A percentile compares a stretch with the other conserved stretches of the same genome.
These are phyloP conservation scores for Akanthomyces dipterigenus DNA, from an alignment of 2,329 filamentous ascomycete genomes.

Conservation along the genomic window DNA sequence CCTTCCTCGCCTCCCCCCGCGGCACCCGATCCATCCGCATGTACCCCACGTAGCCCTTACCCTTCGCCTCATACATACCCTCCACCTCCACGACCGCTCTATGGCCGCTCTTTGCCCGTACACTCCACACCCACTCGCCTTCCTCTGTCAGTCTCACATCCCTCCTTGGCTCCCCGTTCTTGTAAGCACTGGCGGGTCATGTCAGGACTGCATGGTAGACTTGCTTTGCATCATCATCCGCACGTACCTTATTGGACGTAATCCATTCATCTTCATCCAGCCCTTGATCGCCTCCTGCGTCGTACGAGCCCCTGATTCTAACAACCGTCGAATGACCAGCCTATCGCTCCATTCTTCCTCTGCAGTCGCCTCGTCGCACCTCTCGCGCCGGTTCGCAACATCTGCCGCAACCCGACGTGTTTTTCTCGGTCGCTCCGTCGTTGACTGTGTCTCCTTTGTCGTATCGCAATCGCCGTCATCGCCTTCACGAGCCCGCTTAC, in stretches of 20 bases:
- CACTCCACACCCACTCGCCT: neutral
- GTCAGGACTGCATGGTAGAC: neutral
- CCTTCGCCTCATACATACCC: neutral
- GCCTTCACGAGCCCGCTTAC: neutral
- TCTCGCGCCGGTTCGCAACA: neutral
- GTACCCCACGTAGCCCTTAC: neutral
- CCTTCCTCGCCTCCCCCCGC: neutral
- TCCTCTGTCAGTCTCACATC: neutral
- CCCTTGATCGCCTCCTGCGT: neutral
- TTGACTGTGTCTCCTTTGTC: neutral
- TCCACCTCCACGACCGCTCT: neutral
- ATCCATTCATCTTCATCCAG: neutral
- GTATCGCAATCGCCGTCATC: neutral
- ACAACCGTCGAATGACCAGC: neutral
- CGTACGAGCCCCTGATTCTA: neutral
- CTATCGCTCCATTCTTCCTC: neutral
- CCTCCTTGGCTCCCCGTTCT: neutral
- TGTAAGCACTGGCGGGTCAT: neutral
- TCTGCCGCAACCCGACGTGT: neutral
- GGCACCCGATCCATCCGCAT: neutral
- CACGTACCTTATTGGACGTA: neutral
- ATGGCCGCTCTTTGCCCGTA: neutral
- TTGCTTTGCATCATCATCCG: neutral
- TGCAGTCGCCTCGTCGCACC: neutral
- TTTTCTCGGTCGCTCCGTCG: neutral